These are phyloP conservation scores for Calycina marina DNA, from an alignment of 2,329 filamentous ascomycete species.

Conservation along the genomic window DNA sequence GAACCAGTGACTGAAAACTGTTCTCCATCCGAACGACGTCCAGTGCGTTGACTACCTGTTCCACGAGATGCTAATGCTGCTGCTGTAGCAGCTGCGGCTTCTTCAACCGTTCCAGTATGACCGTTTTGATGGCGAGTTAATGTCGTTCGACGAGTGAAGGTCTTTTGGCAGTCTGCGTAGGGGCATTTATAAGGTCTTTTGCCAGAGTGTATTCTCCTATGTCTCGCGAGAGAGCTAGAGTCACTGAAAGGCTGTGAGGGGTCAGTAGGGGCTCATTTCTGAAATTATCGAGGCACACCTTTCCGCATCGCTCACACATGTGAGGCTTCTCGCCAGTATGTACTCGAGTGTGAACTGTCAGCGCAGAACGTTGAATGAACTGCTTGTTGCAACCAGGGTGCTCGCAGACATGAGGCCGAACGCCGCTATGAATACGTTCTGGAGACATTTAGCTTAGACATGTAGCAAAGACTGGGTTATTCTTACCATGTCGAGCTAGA, in stretches of 20 bases:
- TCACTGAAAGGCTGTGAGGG: constrained; percentile 74
- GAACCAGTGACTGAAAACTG: constrained; percentile 58
- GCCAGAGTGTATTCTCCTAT: constrained; percentile 88
- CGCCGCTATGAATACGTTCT: constrained; percentile 93
- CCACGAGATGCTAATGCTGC: constrained; percentile 54
- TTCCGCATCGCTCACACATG: constrained; percentile 91
- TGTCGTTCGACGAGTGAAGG: constrained; percentile 89
- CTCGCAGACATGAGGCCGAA: constrained; percentile 85
- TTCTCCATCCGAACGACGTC: constrained; percentile 54
- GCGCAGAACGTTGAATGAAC: constrained; percentile 89
- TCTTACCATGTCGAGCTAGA: constrained; percentile 81
- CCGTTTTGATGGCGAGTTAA: constrained; percentile 92
- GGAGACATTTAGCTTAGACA: constrained; percentile 4
- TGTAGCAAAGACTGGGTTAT: too few relatives aligned
- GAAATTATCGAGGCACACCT: constrained; percentile 41
- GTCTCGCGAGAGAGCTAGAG: constrained; percentile 82
- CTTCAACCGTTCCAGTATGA: constrained; percentile 88
- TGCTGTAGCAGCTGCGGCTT: constrained; percentile 77
- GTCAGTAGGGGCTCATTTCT: constrained; percentile 10
- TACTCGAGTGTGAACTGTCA: constrained; percentile 89
- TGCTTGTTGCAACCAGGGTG: constrained; percentile 81
- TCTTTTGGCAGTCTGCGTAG: constrained; percentile 95
- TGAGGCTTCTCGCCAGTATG: constrained; percentile 98
- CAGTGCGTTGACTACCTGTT: constrained; percentile 23
- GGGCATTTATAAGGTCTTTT: constrained; percentile 96